These are phyloP conservation scores for Sordariomycetes sp. DNA, from an alignment of 2,329 filamentous ascomycete species.

Conservation along the genomic window DNA sequence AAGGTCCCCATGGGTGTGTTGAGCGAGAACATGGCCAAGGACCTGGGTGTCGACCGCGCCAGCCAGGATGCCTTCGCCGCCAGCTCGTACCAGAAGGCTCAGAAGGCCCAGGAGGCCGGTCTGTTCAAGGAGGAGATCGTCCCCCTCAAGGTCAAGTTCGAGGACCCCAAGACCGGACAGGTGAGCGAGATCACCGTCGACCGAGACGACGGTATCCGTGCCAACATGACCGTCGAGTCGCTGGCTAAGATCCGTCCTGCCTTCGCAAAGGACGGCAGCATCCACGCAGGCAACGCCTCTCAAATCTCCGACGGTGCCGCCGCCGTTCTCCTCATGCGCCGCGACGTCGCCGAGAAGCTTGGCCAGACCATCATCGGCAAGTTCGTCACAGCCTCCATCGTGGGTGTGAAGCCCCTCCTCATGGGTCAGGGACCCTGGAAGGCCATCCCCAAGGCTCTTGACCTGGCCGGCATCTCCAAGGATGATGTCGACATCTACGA, in stretches of 20 bases:
- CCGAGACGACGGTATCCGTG: conserved; percentile 79
- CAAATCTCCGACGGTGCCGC: conserved; percentile 96
- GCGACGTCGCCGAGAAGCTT: conserved; percentile 78
- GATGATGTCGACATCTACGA: conserved; percentile 95
- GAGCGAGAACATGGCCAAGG: conserved; percentile 91
- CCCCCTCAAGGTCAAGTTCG: conserved; percentile 77
- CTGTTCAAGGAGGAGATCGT: conserved; percentile 88
- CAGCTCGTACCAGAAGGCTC: conserved; percentile 83
- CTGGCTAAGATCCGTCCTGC: conserved; percentile 86
- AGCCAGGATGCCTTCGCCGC: conserved; percentile 91
- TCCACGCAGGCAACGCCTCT: conserved; percentile 92
- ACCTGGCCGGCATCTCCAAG: conserved; percentile 76
- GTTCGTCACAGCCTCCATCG: conserved; percentile 76
- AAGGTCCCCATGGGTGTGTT: conserved; percentile 95
- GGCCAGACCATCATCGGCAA: conserved; percentile 88
- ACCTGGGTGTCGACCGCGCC: conserved; percentile 60
- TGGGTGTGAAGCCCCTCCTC: conserved; percentile 83
- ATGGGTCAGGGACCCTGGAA: conserved; percentile 97
- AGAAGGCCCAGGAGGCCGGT: conserved; percentile 76
- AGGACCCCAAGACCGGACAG: conserved; percentile 85
- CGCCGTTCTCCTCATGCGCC: conserved; percentile 91
- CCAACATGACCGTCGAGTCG: conserved; percentile 77
- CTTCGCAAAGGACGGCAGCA: conserved; percentile 84
- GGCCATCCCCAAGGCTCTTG: conserved; percentile 85
- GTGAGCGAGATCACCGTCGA: conserved; percentile 73